Conservation (phyloP, 78 protist species). For the Dictyostelium firmibasis region DNA sequence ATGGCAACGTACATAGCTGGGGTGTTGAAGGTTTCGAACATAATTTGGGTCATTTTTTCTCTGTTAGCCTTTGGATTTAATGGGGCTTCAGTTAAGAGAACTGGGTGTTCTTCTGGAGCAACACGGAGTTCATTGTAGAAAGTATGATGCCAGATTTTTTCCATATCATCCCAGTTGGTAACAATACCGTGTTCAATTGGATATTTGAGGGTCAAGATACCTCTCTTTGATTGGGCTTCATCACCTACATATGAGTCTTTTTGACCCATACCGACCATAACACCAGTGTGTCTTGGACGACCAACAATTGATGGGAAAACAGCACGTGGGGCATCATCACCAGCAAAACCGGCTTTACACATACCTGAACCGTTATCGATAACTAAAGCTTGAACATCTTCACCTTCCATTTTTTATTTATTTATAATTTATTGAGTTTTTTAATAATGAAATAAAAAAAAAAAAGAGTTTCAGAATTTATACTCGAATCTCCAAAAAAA, state of each 20-base stretch:
- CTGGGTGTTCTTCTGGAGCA: constrained; percentile 86
- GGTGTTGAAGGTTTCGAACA: constrained; percentile 95
- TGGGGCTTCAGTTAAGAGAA: constrained; percentile 89
- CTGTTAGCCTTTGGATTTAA: constrained; percentile 87
- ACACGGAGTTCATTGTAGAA: constrained; percentile 17
- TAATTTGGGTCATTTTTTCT: constrained; percentile 85
- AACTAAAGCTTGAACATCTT: constrained; percentile 64
- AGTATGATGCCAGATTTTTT: constrained; percentile 15
- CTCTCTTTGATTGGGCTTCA: constrained; percentile 47
- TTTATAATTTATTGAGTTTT: no score
- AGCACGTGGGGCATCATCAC: constrained; percentile 92
- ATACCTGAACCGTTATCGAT: constrained; percentile 95
- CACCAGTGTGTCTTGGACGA: constrained; percentile 88
- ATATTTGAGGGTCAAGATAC: constrained; percentile 58
- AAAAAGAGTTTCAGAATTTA: no score
- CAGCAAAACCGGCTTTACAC: constrained; percentile 96
- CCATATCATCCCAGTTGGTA: constrained; percentile 35
- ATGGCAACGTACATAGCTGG: constrained; percentile 92
- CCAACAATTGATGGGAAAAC: constrained; percentile 93
- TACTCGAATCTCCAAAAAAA: no score
- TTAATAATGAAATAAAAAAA: no score
- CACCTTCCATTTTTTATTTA: no score
- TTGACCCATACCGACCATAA: constrained; percentile 91
- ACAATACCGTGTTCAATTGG: constrained; percentile 67
- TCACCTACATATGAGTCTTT: constrained; percentile 32